Evolutionary conservation across 129 eudicot species (phyloP), one percentile per base, ranked within the genome.

Genomic region (Smallanthus sonchifolius): DNA sequence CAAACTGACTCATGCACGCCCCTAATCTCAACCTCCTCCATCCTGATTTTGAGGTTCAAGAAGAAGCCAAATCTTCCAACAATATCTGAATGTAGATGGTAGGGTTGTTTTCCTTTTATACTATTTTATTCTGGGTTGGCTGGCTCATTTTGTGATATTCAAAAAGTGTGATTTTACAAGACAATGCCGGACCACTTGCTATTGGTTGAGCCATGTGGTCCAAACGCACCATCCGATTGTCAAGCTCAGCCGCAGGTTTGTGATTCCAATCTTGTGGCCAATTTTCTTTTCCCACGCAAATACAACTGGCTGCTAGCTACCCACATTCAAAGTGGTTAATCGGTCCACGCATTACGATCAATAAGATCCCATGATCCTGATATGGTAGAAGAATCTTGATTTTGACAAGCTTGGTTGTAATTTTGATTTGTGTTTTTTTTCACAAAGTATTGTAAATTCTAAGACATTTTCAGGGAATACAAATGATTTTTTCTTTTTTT

Each of bases 261-360:
- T 66, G 71, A 11, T 66, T 42, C 48, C 24, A 36, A 43, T 37
- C 34, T 11, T 40, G 34, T 42, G 49, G 72, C 30, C 72, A 67
- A 67, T 67, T 67, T 15, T 67, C 52, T 8, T 20, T 20, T 11
- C 56, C 38, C 55, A 67, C 72, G 38, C 56, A 30, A 65, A 34
- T 40, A 67, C 72, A 42, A 67, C 56, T 43, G 72, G 72, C 38
- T 42, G 45, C 45, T 63, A 6, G 17, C 19, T 39, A 65, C 36
- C 32, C 15, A 64, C 49, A 38, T 7, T 11, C 24, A 37, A 24
- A 62, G 67, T 62, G 67, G 43, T 62, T 34, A 6, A 62, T 62
- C 5, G 67, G 42, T 37, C 67, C 42, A 65, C 13, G 10, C 49
- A 11, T 24, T 24, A 24, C 30, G 30, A 24, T 24, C 30, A 24